These are phyloP conservation scores for Talinum fruticosum DNA, from an alignment of 148 eudicot genomes.

Conservation along the genomic window DNA sequence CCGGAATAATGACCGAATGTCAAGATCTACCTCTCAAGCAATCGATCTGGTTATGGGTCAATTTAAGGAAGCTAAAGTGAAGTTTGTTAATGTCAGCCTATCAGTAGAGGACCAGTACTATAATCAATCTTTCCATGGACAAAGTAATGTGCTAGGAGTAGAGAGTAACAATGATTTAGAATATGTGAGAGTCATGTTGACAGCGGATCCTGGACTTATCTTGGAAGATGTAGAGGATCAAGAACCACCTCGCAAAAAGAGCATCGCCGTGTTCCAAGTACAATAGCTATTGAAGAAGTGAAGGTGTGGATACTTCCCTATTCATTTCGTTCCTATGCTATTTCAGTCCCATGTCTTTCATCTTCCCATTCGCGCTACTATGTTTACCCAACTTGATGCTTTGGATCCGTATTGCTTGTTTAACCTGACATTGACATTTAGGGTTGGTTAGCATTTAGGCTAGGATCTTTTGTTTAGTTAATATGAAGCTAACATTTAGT, in stretches of 20 bases:
- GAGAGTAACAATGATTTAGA: slow-evolving; percentile 52
- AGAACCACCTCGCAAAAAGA: slow-evolving; percentile 76
- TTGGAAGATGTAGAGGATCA: slow-evolving; percentile 91
- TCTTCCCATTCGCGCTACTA: background rate
- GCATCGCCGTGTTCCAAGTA: slow-evolving; percentile 98
- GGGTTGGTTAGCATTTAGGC: background rate
- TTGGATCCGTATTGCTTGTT: background rate
- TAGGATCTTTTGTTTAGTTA: background rate
- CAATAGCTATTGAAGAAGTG: slow-evolving; percentile 96
- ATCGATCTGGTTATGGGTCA: slow-evolving; percentile 96
- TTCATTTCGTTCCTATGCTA: background rate
- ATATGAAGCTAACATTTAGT: background rate
- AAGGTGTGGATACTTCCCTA: slow-evolving; percentile 47
- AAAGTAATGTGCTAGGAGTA: slow-evolving; percentile 32
- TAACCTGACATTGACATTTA: background rate
- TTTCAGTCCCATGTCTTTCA: background rate
- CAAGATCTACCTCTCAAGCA: slow-evolving; percentile 86
- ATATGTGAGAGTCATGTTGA: slow-evolving; percentile 78
- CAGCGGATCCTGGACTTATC: slow-evolving; percentile 86
- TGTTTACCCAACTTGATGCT: background rate
- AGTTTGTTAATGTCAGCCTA: slow-evolving; percentile 74
- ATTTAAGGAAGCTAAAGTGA: slow-evolving; percentile 79
- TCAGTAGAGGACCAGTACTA: slow-evolving; percentile 61
- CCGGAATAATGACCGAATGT: slow-evolving; percentile 80
- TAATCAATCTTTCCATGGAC: slow-evolving; percentile 42